Percentiles rank a stretch among this genome's conserved stretches.
Evolutionary conservation across 2,329 filamentous ascomycete species (phyloP).

Genomic region (Aspergillus ruber): DNA sequence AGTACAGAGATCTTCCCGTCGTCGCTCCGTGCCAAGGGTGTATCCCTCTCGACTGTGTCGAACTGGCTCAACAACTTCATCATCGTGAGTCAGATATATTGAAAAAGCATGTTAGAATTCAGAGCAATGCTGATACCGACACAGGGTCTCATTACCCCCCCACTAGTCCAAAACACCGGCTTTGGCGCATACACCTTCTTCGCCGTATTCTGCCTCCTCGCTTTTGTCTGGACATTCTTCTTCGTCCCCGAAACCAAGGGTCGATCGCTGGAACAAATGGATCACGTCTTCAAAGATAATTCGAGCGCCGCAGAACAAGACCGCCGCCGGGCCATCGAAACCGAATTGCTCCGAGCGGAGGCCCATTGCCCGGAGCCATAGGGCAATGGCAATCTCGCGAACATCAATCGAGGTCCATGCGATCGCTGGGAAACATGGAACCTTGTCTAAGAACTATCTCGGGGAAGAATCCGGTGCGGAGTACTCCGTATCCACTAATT

Average conservation of each 20-base stretch:
- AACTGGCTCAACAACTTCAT: constrained; percentile 63
- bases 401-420: not conserved
- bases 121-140: not conserved
- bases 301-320: constrained; percentile 25
- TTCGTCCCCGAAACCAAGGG: constrained; percentile 56
- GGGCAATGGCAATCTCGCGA: not conserved
- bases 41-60: constrained; percentile 56
- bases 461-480: too few relatives aligned
- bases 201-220: constrained; percentile 47
- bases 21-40: constrained; percentile 57
- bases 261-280: constrained; percentile 51
- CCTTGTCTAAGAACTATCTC: too few relatives aligned
- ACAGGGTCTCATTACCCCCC: constrained; percentile 57
- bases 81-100: constrained; percentile 33
- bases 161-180: constrained; percentile 53
- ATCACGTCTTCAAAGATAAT: constrained; percentile 39
- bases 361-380: not conserved
- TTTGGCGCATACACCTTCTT: constrained; percentile 56
- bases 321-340: constrained; percentile 26
- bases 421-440: constrained; percentile 1
- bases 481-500: too few relatives aligned
- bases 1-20: constrained; percentile 59
- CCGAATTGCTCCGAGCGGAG: constrained; percentile 19
- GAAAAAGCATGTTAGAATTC: not conserved
- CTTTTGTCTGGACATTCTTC: constrained; percentile 46